Percentiles rank a stretch among this genome's conserved stretches.
Conservation (phyloP, 805 yeast species). For the Metschnikowia reukaufii region DNA sequence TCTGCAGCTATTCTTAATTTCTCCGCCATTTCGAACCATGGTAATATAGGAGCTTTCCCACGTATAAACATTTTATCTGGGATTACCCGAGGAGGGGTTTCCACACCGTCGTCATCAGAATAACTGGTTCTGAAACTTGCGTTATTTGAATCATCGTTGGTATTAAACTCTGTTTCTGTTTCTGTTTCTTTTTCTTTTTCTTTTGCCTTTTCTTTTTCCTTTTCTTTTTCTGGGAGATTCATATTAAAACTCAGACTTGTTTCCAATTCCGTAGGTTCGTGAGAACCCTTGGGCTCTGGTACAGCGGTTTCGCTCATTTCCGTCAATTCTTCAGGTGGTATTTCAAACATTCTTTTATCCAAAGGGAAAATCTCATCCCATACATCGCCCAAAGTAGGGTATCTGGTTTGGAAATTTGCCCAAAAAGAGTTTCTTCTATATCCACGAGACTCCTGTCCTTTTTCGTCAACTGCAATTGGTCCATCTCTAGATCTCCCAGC, state of each 20-base stretch:
- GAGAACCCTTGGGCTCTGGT: neutral
- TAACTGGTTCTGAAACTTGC: neutral
- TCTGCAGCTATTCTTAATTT: neutral
- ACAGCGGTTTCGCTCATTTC: neutral
- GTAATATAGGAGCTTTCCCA: neutral
- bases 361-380: neutral
- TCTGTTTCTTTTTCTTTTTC: neutral
- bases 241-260: neutral
- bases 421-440: neutral
- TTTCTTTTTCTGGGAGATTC: neutral
- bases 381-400: neutral
- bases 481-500: too few relatives aligned
- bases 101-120: neutral
- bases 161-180: neutral
- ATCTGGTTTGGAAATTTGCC: neutral
- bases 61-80: neutral
- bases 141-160: neutral
- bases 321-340: neutral
- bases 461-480: neutral
- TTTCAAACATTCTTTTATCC: neutral
- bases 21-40: neutral
- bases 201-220: neutral
- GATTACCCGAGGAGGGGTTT: neutral
- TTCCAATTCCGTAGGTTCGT: neutral
- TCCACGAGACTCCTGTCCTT: neutral